A percentile compares a stretch with the other conserved stretches of the same genome.
These are phyloP conservation scores for Cicer pinnatifidum DNA, from an alignment of 306 rosid species.

Conservation along the genomic window DNA sequence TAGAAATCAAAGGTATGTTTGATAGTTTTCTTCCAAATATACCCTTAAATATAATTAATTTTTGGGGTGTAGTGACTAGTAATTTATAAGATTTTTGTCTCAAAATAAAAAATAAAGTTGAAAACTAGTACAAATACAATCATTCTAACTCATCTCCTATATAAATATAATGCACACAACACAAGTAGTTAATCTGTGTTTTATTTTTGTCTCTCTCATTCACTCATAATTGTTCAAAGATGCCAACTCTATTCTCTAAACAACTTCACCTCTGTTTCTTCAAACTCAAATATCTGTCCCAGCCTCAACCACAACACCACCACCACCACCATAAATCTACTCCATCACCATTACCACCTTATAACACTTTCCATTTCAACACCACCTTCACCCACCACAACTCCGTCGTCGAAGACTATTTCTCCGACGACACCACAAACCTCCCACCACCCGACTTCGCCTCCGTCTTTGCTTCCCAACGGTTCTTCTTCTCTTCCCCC, in stretches of 20 bases:
- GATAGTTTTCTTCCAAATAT: neutral
- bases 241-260: constrained; percentile 61
- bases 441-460: constrained; percentile 67
- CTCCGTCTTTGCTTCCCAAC: constrained; percentile 67
- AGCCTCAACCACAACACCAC: constrained; percentile 38
- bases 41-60: neutral
- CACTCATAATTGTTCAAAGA: constrained; percentile 15
- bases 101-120: neutral
- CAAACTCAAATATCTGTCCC: constrained; percentile 60
- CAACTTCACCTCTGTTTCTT: constrained; percentile 71
- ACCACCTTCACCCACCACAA: constrained; percentile 39
- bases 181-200: neutral
- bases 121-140: neutral
- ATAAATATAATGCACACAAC: neutral
- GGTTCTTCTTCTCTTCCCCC: constrained; percentile 94
- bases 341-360: constrained; percentile 27
- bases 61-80: too few species aligned
- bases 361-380: constrained; percentile 39
- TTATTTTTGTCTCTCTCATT: neutral
- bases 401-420: constrained; percentile 49
- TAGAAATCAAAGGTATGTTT: too few species aligned
- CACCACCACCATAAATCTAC: neutral
- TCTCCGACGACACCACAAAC: constrained; percentile 48
- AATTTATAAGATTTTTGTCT: neutral
- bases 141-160: constrained; percentile 2